Base-by-base conservation (phyloP, 2,329 filamentous ascomycete genomes). In the Talaromyces sp. region DNA sequence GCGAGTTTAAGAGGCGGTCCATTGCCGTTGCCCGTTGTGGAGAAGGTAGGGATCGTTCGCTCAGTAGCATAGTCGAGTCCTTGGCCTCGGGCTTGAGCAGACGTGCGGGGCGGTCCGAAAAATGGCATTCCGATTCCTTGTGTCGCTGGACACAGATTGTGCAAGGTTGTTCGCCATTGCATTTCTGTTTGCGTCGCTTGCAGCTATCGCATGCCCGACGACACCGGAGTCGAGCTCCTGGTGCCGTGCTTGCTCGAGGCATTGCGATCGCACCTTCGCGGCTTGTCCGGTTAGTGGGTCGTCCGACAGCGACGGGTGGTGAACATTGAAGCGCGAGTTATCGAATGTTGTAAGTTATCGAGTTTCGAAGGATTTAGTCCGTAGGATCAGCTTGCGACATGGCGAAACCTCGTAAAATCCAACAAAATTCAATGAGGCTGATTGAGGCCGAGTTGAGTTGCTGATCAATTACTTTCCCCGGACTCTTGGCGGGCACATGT, bases 121-220 rank as follows among this genome's bases (percentile, higher is more conserved):
- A 67, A 65, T 75, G 65, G 70, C 63, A 78, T 69, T 67, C 73
- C 48, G 66, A 69, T 63, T 65, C 72, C 58, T 69, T 75, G 60
- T 67, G 75, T 65, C 68, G 67, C 49, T 73, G 71, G 4, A 73
- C 66, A 61, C 79, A 82, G 49, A 81, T 79, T n/a, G 72, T 72
- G 54, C 80, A 82, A 37, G 80, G 80, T 44, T 76, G 70, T 45
- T 75, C 70, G 35, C 80, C 80, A 54, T 82, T 75, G 60, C 80
- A 82, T 63, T 81, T 81, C 54, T 81, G 79, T 57, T 79, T 80
- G 47, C 77, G 69, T 20, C 73, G 62, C 57, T 77, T 78, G 67
- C 76, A 79, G 44, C 72, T 75, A 51, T 77, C 72, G 60, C 76
- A 78, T 14, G 75, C 75, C 47, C 72, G 67, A 36, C 67, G 62